Conservation (phyloP, 1,284 basidiomycete species). For the Athelia sp. region DNA sequence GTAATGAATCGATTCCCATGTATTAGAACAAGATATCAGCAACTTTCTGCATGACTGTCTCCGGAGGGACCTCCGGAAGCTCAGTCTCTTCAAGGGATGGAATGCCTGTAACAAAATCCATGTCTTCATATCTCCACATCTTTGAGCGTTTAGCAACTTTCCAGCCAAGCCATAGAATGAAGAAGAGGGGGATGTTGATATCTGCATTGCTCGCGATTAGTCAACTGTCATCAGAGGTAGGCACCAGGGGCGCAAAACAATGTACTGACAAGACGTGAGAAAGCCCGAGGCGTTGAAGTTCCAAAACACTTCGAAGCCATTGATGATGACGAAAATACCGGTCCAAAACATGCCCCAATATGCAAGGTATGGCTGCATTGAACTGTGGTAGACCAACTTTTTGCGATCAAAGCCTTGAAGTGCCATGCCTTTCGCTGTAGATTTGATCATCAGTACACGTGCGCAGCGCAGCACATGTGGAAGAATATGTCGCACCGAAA, state of each 20-base stretch:
- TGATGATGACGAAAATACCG: slow-evolving; percentile 54
- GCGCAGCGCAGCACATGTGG: slow-evolving; percentile 25
- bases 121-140: slow-evolving; percentile 44
- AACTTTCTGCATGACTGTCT: no score
- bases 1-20: no score
- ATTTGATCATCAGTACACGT: not conserved
- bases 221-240: no score
- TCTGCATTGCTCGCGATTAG: slow-evolving; percentile 28
- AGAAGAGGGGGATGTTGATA: slow-evolving; percentile 50
- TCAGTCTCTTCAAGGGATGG: slow-evolving; percentile 67
- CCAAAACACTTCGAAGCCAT: slow-evolving; percentile 62
- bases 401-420: slow-evolving; percentile 60
- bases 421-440: slow-evolving; percentile 44
- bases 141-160: slow-evolving; percentile 50
- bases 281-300: slow-evolving; percentile 53
- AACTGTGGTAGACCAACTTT: slow-evolving; percentile 51
- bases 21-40: no score
- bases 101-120: slow-evolving; percentile 63
- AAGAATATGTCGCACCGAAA: slow-evolving; percentile 49
- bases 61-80: not conserved
- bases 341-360: slow-evolving; percentile 55
- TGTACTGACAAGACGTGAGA: slow-evolving; percentile 43
- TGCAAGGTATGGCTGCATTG: slow-evolving; percentile 52
- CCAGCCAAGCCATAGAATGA: slow-evolving; percentile 54
- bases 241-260: no score